Percentiles rank a stretch among this genome's conserved stretches.
phyloP scores from a whole-genome alignment of 768 basidiomycete genomes.

The Hemileccinum rubropunctum region DNA sequence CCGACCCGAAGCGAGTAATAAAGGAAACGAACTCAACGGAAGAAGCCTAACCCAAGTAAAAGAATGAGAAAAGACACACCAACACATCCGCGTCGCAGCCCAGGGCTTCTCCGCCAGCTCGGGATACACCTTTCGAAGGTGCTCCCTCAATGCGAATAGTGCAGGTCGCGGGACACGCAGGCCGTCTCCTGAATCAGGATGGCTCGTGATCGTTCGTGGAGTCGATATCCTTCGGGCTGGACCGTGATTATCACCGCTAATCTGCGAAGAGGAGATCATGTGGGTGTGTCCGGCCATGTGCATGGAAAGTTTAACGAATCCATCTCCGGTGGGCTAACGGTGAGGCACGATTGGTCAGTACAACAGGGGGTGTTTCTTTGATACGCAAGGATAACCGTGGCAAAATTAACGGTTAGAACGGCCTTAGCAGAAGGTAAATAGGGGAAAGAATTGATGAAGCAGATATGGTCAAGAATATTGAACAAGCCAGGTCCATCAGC shows the following conservation, averaged over 20 bases:
- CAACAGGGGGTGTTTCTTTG: neutral
- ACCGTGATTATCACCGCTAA: neutral
- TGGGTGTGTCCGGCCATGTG: constrained; percentile 74
- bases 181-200: constrained; percentile 50
- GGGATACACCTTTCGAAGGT: constrained; percentile 65
- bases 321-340: constrained; percentile 62
- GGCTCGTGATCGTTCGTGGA: constrained; percentile 69
- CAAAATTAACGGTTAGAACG: too few species aligned
- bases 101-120: constrained; percentile 74
- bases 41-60: neutral
- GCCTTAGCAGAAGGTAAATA: too few species aligned
- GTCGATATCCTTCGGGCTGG: constrained; percentile 52
- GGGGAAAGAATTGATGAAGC: too few species aligned
- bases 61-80: constrained; percentile 43
- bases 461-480: too few species aligned
- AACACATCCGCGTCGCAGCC: constrained; percentile 76
- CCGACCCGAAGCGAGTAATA: neutral
- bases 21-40: neutral
- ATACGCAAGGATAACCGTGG: neutral
- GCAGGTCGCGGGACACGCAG: constrained; percentile 62
- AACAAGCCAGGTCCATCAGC: too few species aligned
- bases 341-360: constrained; percentile 1
- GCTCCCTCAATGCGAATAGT: constrained; percentile 47
- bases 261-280: constrained; percentile 7
- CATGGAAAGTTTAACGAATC: constrained; percentile 75